phyloP scores from a whole-genome alignment of 805 yeast species.

The Kodamaea restingae region DNA sequence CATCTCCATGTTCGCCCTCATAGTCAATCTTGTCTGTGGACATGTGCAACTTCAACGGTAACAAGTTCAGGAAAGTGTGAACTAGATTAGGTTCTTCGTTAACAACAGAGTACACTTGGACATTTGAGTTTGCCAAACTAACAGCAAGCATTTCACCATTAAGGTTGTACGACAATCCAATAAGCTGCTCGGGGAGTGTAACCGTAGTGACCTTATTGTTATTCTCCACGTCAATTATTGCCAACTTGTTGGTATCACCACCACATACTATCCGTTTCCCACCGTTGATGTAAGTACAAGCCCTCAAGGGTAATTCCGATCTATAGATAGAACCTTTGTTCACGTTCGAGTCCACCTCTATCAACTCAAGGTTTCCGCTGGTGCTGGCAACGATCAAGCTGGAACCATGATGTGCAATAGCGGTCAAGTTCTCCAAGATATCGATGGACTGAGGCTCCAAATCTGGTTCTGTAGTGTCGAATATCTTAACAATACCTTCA shows the following conservation, averaged over 20 bases:
- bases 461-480: slow-evolving; percentile 45
- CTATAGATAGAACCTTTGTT: slow-evolving; percentile 40
- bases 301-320: slow-evolving; percentile 46
- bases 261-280: slow-evolving; percentile 58
- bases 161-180: slow-evolving; percentile 52
- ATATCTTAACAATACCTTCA: slow-evolving; percentile 50
- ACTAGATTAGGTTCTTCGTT: slow-evolving; percentile 53
- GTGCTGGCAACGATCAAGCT: slow-evolving; percentile 34
- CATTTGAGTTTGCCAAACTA: slow-evolving; percentile 55
- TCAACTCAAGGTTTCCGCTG: slow-evolving; percentile 41
- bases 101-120: slow-evolving; percentile 51
- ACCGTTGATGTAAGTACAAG: slow-evolving; percentile 54
- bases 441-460: slow-evolving; percentile 62
- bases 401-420: slow-evolving; percentile 26
- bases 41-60: slow-evolving; percentile 35
- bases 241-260: slow-evolving; percentile 62
- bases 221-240: slow-evolving; percentile 39
- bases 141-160: slow-evolving; percentile 55
- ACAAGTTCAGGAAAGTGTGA: slow-evolving; percentile 38
- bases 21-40: slow-evolving; percentile 35
- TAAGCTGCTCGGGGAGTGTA: slow-evolving; percentile 50
- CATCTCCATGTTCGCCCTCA: slow-evolving; percentile 41
- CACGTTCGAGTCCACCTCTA: slow-evolving; percentile 27
- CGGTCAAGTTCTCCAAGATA: slow-evolving; percentile 43
- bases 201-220: slow-evolving; percentile 29